Base-by-base conservation (phyloP, 345 rosid genomes). In the Brassica rapa region DNA sequence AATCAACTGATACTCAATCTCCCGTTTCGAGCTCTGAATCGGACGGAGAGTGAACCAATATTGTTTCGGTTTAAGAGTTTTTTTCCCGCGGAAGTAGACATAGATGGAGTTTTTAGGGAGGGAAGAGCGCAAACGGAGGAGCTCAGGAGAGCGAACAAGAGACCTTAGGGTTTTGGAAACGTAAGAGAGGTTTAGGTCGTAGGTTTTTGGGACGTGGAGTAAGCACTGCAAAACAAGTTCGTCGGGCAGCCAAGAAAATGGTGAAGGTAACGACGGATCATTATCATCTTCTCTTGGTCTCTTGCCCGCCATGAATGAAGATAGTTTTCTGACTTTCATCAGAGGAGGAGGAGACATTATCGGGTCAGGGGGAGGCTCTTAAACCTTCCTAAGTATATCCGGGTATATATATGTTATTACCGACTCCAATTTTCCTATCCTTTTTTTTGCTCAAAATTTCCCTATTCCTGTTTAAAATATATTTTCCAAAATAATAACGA, bases 121-220 rank as follows among this genome's bases (percentile, higher is more conserved):
- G 72, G 82, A 84, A 30, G 81, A 81, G 63, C 97, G 91, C 4
- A 86, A 75, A 61, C 86, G 23, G 83, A 81, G 87, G 77, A 87
- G 77, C 72, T 77, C 78, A 14, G 94, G 76, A 21, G 91, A 87
- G 5, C 83, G 83, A 74, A 91, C 51, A 68, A 87, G 80, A 23
- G 88, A 77, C 14, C 66, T 85, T 73, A 91, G 80, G 56, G 87
- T 55, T 66, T 81, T 89, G 39, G 93, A 90, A 82, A 92, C 92
- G 2, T 76, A 71, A 25, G 85, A 83, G 62, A 49, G 55, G 55
- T 4, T n/a, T 49, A 49, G 55, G 55, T 49, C 55, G n/a, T 49
- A 49, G 55, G 7, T 80, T 32, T 89, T 75, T 7, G 93, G 93
- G 59, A 87, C 25, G 87, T 3, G 90, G 85, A 59, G 32, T 19